Percentiles rank a stretch among this genome's conserved stretches.
These are phyloP conservation scores for Arthromyces matolae DNA, from an alignment of 768 basidiomycete species.

Conservation along the genomic window DNA sequence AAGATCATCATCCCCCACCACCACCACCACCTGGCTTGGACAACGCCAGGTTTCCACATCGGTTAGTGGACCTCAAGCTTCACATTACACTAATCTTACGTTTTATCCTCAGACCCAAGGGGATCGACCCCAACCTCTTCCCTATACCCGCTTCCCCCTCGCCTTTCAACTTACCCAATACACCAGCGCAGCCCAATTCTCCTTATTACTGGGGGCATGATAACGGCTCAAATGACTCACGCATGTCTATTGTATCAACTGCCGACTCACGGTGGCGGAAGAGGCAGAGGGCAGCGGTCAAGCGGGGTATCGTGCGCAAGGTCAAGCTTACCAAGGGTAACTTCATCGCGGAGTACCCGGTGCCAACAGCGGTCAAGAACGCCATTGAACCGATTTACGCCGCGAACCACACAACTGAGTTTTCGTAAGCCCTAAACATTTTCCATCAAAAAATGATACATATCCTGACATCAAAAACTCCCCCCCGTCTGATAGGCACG, in stretches of 20 bases:
- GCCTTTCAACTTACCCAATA: constrained; percentile 20
- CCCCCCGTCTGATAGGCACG: constrained; percentile 55
- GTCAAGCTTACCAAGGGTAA: constrained; percentile 92
- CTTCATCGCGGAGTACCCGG: constrained; percentile 86
- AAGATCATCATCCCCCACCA: constrained; percentile 5
- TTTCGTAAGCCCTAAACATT: constrained; percentile 77
- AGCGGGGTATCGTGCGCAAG: constrained; percentile 82
- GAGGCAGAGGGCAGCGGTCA: constrained; percentile 87
- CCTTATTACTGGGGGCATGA: constrained; percentile 17
- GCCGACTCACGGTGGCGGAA: constrained; percentile 60
- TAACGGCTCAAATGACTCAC: constrained; percentile 32
- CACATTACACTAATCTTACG: not conserved
- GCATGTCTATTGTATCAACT: constrained; percentile 44
- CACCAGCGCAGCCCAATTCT: constrained; percentile 18
- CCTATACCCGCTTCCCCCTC: constrained; percentile 19
- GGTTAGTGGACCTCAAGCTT: constrained; percentile 8
- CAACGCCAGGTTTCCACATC: constrained; percentile 10
- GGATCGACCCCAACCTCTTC: constrained; percentile 19
- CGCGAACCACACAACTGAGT: constrained; percentile 75
- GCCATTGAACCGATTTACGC: constrained; percentile 79
- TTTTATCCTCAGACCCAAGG: constrained; percentile 11
- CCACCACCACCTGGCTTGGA: constrained; percentile 13
- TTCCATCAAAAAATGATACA: not conserved
- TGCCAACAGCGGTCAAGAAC: constrained; percentile 78
- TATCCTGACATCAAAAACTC: not conserved